Conservation (phyloP, 306 rosid species). For the Quercus engelmannii region DNA sequence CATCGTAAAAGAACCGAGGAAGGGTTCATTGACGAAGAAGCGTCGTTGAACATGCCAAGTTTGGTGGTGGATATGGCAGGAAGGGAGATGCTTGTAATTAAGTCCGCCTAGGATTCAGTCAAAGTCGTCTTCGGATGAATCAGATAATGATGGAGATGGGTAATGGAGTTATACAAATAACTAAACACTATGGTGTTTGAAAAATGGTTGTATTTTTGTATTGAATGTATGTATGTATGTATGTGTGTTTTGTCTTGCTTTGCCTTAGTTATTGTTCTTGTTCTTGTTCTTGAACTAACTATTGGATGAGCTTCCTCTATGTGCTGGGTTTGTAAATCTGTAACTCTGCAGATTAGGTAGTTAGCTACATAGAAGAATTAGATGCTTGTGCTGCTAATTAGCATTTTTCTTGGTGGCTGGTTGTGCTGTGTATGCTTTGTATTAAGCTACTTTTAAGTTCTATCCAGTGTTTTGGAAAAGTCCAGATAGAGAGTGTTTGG, state of each 20-base stretch:
- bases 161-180: constrained; percentile 40
- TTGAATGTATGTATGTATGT: background rate
- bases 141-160: constrained; percentile 21
- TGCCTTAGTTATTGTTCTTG: background rate
- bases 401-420: no score
- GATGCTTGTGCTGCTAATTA: background rate
- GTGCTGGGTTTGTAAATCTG: background rate
- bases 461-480: no score
- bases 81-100: constrained; percentile 50
- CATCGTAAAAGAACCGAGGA: background rate
- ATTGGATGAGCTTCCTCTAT: background rate
- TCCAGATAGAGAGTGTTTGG: no score
- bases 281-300: background rate
- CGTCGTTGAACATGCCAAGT: constrained; percentile 43
- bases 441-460: no score
- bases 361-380: background rate
- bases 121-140: constrained; percentile 31
- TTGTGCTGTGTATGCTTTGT: no score
- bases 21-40: constrained; percentile 45
- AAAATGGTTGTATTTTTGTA: no score
- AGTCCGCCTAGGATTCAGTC: constrained; percentile 49
- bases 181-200: no score
- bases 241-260: background rate
- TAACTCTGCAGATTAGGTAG: no score
- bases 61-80: constrained; percentile 48